Evolutionary conservation across 306 rosid genomes (phyloP), one percentile per base, ranked within the genome.

Genomic region (Corylus americana): DNA sequence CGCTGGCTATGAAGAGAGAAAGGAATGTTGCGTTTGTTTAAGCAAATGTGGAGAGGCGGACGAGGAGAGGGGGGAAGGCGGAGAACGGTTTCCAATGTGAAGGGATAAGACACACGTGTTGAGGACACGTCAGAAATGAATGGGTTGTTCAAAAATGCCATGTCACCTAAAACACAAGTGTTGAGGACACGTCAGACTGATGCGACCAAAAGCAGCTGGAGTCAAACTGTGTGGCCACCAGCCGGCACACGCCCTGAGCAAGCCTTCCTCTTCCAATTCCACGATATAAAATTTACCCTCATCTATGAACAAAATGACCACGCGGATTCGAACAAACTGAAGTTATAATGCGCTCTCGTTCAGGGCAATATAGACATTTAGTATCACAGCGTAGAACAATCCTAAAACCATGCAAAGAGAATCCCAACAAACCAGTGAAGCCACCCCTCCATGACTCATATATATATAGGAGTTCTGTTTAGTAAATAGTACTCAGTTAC

Each of bases 231-330:
- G n/a, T 16, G 58, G 74, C 81, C 75, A 48, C 55, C 25, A 4
- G 13, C 50, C 27, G 4, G 10, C 87, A 79, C 84, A 66, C 78
- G 72, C 76, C 61, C 3, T 25, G 51, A 76, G 57, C 73, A 64
- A 73, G 66, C 49, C 48, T 55, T 25, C 66, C 54, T 22, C 53
- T 7, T 62, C 75, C 63, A 48, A 4, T 48, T 63, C 37, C 37
- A 2, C 29, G 37, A 47, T 42, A 16, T 5, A 74, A 69, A 42
- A 25, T 42, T 42, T 49, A 25, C 80, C 73, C 25, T 13, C 2
- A 54, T 11, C 2, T n/a, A 49, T 8, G 54, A 49, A 7, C 3
- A 10, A 18, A 50, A 48, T 29, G 6, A 48, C 13, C 9, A 7
- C 7, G 0, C 10, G 31, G 13, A 14, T 45, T 2, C 7, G 2